Base-by-base conservation (phyloP, 2,329 filamentous ascomycete genomes). In the Colletotrichum phormii region DNA sequence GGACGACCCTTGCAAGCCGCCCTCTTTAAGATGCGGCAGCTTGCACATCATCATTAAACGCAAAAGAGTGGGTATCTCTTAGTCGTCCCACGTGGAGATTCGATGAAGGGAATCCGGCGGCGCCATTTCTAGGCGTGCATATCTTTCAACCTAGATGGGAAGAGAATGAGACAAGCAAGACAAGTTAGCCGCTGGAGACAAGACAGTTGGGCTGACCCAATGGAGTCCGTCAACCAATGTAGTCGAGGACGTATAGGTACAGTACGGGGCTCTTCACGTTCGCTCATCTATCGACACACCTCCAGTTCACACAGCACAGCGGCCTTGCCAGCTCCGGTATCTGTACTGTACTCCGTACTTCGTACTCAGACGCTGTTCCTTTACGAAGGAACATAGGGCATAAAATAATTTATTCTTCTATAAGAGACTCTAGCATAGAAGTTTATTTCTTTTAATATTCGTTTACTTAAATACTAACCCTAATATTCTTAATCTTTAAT, bases 31-130 rank as follows among this genome's bases (percentile, higher is more conserved):
- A 65, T 70, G 60, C 66, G 66, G 71, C 60, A 65, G 31, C 66
- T 73, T 73, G 71, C 71, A 73, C 62, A 72, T 72, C 67, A 72
- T 73, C 46, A 73, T 73, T 63, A 73, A 73, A 73, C 68, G 67
- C 67, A 73, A 73, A 73, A 73, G 29, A 63, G 71, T 63, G 71
- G 71, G 24, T n/a, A 26, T 9, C 15, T 37, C 15, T 42, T 18
- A 29, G 62, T 54, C n/a, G 58, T 72, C 63, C 71, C 71, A 73
- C 71, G 71, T 73, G 71, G 71, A 70, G 46, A 49, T 65, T 57
- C 66, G 58, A 31, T 46, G 46, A 72, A 55, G 26, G 57, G 60
- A 62, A 71, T 71, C 54, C 55, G 60, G 70, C 42, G 55, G 70
- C 65, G 42, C 53, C 26, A 31, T 33, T 26, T 69, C 53, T 49